Evolutionary conservation across 2,329 filamentous ascomycete genomes (phyloP).

Genomic region (Domatiomyces catenatus): DNA sequence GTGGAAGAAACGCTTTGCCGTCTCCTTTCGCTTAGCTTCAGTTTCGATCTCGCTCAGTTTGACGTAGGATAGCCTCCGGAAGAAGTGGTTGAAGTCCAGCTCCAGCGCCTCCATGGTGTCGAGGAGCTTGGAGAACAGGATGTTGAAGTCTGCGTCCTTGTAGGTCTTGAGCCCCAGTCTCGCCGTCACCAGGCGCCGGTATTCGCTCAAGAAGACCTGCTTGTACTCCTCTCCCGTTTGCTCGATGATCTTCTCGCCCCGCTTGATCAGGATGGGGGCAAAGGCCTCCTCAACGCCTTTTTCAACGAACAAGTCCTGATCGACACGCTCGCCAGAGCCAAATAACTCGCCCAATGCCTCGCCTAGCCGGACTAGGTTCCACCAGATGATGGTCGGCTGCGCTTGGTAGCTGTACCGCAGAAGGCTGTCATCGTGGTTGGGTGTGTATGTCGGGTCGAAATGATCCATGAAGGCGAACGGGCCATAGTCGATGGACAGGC

Average conservation of each 20-base stretch:
- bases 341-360: conserved; percentile 80
- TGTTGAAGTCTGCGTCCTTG: conserved; percentile 61
- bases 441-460: conserved; percentile 87
- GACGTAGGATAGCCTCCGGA: conserved; percentile 59
- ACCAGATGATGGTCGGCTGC: conserved; percentile 94
- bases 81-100: conserved; percentile 89
- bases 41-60: conserved; percentile 48
- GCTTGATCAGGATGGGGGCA: conserved; percentile 53
- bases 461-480: conserved; percentile 97
- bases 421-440: conserved; percentile 86
- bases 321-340: conserved; percentile 57
- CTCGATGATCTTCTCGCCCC: conserved; percentile 72
- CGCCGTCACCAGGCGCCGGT: conserved; percentile 67
- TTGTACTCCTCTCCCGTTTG: conserved; percentile 77
- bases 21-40: conserved; percentile 46
- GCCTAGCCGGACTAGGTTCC: conserved; percentile 85
- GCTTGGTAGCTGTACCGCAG: conserved; percentile 84
- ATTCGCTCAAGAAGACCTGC: conserved; percentile 72
- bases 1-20: conserved; percentile 65
- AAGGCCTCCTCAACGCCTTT: conserved; percentile 58
- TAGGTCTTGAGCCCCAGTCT: conserved; percentile 60
- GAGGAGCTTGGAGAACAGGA: conserved; percentile 64
- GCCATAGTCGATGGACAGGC: conserved; percentile 83
- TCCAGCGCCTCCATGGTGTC: conserved; percentile 69
- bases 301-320: conserved; percentile 54